Conservation (phyloP, 768 basidiomycete species). For the Xerocomellus amylosporus region DNA sequence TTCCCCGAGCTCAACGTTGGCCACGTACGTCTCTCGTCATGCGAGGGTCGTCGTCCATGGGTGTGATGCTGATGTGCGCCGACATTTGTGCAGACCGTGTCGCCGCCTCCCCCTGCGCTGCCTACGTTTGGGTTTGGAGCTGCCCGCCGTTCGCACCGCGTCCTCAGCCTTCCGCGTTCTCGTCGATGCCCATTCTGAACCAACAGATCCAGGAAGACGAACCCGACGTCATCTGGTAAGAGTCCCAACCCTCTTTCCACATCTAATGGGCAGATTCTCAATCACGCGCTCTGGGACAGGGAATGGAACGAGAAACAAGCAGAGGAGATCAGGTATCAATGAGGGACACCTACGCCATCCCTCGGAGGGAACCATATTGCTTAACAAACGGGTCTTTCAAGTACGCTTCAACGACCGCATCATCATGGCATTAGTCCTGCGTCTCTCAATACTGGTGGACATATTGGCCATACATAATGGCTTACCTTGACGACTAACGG, state of each 20-base stretch:
- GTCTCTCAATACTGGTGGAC: background rate
- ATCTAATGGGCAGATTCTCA: background rate
- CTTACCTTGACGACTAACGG: conserved; percentile 49
- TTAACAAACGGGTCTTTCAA: conserved; percentile 59
- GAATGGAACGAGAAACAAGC: conserved; percentile 87
- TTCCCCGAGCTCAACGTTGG: conserved; percentile 76
- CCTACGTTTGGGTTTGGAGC: conserved; percentile 53
- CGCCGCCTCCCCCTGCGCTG: conserved; percentile 27
- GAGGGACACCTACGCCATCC: conserved; percentile 40
- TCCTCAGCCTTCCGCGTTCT: conserved; percentile 67
- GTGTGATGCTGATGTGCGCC: background rate
- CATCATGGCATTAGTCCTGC: conserved; percentile 61
- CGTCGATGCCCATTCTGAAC: conserved; percentile 71
- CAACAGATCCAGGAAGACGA: conserved; percentile 74
- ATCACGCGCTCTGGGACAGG: conserved; percentile 37
- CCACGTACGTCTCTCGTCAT: conserved; percentile 30
- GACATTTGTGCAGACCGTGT: conserved; percentile 30
- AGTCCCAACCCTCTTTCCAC: background rate
- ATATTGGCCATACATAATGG: background rate
- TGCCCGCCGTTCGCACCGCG: conserved; percentile 66
- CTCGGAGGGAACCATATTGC: conserved; percentile 53
- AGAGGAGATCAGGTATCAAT: conserved; percentile 59
- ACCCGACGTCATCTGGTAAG: conserved; percentile 82
- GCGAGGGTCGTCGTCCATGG: conserved; percentile 12
- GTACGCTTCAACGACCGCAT: conserved; percentile 48